A percentile compares a stretch with the other conserved stretches of the same genome.
Conservation (phyloP, 257 asterid genomes). For the Solanum tarijense region DNA sequence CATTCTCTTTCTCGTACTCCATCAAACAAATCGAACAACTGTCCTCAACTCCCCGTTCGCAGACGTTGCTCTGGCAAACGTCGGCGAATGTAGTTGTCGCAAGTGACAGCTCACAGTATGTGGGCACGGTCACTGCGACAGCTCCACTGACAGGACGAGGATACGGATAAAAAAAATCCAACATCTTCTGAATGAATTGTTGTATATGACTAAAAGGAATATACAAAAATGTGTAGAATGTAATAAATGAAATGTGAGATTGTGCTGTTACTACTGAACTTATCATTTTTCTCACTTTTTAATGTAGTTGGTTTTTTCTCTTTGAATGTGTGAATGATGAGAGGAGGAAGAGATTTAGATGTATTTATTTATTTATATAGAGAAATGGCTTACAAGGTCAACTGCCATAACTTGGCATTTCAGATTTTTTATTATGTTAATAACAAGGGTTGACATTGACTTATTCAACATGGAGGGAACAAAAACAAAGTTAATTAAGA, state of each 20-base stretch:
- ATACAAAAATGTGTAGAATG: conserved; percentile 12
- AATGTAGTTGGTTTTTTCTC: not conserved
- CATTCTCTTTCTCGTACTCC: conserved; percentile 37
- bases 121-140: not conserved
- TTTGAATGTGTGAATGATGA: not conserved
- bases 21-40: conserved; percentile 47
- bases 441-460: not conserved
- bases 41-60: conserved; percentile 3
- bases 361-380: not conserved
- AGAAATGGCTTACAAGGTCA: not conserved
- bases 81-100: not conserved
- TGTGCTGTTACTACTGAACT: conserved; percentile 3
- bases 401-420: not conserved
- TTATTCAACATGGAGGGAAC: not conserved
- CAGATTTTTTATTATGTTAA: not conserved
- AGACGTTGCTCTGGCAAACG: not conserved
- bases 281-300: conserved; percentile 3
- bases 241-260: conserved; percentile 3
- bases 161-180: not conserved
- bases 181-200: not conserved
- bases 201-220: conserved; percentile 6
- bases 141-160: not conserved
- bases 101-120: not conserved
- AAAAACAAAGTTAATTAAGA: not conserved
- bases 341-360: not conserved